Conservation (phyloP, 768 basidiomycete species). For the Leccinum sublutescens region DNA sequence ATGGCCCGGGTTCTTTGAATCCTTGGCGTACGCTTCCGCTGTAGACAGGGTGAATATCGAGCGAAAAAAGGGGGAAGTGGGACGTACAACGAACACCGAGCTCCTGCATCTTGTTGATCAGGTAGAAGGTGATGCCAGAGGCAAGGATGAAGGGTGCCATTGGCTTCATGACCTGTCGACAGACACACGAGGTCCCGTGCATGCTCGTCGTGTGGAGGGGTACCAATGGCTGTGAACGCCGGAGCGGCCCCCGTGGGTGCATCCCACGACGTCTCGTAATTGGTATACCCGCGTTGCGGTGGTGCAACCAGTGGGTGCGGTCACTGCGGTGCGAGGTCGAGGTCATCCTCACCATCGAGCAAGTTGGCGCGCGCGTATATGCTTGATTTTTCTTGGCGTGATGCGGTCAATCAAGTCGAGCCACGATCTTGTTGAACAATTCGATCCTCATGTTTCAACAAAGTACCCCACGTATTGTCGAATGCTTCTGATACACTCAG, state of each 20-base stretch:
- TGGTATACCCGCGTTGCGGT: conserved; percentile 9
- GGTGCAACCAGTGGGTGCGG: conserved; percentile 1
- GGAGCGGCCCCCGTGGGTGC: not conserved
- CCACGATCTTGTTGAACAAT: too few relatives aligned
- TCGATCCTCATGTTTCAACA: too few relatives aligned
- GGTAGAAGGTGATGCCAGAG: conserved; percentile 60
- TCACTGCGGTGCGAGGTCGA: not conserved
- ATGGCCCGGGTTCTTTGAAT: conserved; percentile 71
- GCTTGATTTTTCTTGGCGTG: conserved; percentile 19
- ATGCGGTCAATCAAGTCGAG: conserved; percentile 32
- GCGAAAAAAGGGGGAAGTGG: not conserved
- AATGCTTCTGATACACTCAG: too few relatives aligned
- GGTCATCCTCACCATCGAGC: conserved; percentile 27
- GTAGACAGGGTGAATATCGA: conserved; percentile 3
- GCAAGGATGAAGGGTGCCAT: conserved; percentile 81
- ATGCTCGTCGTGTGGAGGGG: conserved; percentile 36
- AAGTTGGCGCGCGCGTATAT: conserved; percentile 18
- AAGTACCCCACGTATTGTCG: too few relatives aligned
- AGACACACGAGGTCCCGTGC: conserved; percentile 9
- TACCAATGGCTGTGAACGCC: conserved; percentile 11
- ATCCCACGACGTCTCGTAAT: conserved; percentile 25
- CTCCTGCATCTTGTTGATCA: conserved; percentile 68
- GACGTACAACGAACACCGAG: conserved; percentile 68
- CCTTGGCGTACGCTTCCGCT: conserved; percentile 70
- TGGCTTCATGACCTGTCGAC: conserved; percentile 60